Percentiles rank a stretch among this genome's conserved stretches.
Conservation (phyloP, 495 filamentous ascomycete genomes). For the Talaromyces stipitatus region DNA sequence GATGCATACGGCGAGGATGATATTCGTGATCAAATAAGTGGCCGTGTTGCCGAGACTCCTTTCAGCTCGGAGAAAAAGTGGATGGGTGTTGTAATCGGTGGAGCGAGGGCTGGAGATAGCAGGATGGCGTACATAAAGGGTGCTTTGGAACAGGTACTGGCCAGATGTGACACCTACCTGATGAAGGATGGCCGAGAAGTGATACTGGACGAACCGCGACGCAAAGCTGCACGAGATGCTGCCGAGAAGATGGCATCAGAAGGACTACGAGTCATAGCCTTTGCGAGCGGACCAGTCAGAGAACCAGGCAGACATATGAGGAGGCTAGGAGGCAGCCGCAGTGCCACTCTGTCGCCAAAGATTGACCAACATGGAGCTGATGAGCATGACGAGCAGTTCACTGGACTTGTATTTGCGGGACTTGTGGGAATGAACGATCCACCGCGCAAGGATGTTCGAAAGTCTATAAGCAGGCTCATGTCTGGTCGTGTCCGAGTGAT, state of each 20-base stretch:
- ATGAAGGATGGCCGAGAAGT: conserved; percentile 81
- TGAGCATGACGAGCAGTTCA: conserved; percentile 66
- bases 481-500: conserved; percentile 90
- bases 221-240: conserved; percentile 66
- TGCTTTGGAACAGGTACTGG: conserved; percentile 79
- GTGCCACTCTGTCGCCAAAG: conserved; percentile 41
- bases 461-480: conserved; percentile 85
- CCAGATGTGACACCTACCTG: conserved; percentile 83
- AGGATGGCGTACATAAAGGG: conserved; percentile 92
- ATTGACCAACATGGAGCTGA: conserved; percentile 26
- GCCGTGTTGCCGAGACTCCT: conserved; percentile 72
- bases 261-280: conserved; percentile 85
- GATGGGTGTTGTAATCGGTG: conserved; percentile 90
- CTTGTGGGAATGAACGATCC: conserved; percentile 97
- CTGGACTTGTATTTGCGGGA: conserved; percentile 79
- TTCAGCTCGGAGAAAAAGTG: conserved; percentile 98
- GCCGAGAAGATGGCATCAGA: conserved; percentile 86
- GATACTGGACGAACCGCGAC: conserved; percentile 70
- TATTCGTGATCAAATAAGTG: conserved; percentile 73
- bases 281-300: conserved; percentile 62
- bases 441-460: conserved; percentile 79
- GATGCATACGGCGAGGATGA: conserved; percentile 88
- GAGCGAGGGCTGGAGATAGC: conserved; percentile 24
- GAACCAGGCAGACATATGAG: background rate
- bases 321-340: conserved; percentile 26